phyloP scores from a whole-genome alignment of 1,139 yeast genomes.

The Debaryomycetaceae sp. region DNA sequence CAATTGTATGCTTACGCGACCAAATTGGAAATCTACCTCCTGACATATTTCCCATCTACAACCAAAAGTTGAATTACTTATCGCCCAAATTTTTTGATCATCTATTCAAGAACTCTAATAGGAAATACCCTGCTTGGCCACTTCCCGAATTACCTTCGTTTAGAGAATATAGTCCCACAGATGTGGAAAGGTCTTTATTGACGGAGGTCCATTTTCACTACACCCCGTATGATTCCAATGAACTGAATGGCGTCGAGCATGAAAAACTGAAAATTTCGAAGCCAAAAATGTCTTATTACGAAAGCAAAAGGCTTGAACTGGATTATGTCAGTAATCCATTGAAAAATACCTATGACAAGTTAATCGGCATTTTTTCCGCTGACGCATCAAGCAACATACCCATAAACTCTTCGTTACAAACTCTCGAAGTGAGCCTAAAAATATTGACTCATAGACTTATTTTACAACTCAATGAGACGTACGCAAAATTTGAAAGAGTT shows the following conservation, averaged over 20 bases:
- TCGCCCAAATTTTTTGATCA: conserved; percentile 53
- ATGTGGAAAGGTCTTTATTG: conserved; percentile 74
- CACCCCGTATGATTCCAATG: conserved; percentile 51
- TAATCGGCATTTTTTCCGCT: conserved; percentile 55
- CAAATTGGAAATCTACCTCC: conserved; percentile 83
- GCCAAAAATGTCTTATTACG: conserved; percentile 46
- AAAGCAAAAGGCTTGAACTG: conserved; percentile 61
- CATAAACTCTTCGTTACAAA: conserved; percentile 9
- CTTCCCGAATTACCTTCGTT: conserved; percentile 70
- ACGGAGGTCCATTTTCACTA: conserved; percentile 72
- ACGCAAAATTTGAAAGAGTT: conserved; percentile 21
- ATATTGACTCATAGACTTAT: conserved; percentile 37
- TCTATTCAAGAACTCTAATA: conserved; percentile 25
- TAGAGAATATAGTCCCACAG: conserved; percentile 59
- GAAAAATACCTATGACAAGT: conserved; percentile 51
- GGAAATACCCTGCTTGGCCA: conserved; percentile 58
- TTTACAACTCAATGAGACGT: conserved; percentile 33
- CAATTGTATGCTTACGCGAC: conserved; percentile 78
- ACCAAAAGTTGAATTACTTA: conserved; percentile 62
- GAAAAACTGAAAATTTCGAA: conserved; percentile 8
- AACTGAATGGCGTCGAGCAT: conserved; percentile 12
- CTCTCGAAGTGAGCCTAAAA: conserved; percentile 13
- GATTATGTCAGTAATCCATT: conserved; percentile 67
- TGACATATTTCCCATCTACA: conserved; percentile 71
- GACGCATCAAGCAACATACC: conserved; percentile 12